These are phyloP conservation scores for Tolypocladium capitatum DNA, from an alignment of 2,329 filamentous ascomycete species.

Conservation along the genomic window DNA sequence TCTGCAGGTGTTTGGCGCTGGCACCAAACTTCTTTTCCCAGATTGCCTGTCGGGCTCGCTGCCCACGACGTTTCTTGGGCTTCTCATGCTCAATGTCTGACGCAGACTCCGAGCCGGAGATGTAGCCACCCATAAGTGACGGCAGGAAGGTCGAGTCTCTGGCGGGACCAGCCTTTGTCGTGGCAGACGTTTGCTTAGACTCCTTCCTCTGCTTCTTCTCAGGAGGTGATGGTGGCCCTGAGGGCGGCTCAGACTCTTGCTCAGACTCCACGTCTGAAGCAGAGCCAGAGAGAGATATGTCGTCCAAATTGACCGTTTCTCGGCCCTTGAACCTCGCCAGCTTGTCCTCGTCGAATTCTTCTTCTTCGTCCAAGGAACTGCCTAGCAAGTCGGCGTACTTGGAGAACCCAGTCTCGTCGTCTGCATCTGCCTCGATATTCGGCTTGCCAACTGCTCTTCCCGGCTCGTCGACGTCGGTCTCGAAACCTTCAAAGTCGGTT, in stretches of 20 bases:
- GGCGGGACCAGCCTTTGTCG: slow-evolving; percentile 9
- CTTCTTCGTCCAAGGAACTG: slow-evolving; percentile 29
- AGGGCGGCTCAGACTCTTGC: slow-evolving; percentile 10
- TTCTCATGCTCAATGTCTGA: slow-evolving; percentile 52
- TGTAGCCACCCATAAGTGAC: slow-evolving; percentile 65
- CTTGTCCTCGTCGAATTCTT: slow-evolving; percentile 21
- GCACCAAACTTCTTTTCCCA: slow-evolving; percentile 70
- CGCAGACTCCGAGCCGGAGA: slow-evolving; percentile 59
- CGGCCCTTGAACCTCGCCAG: slow-evolving; percentile 17
- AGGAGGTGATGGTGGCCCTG: slow-evolving; percentile 12
- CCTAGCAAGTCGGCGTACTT: slow-evolving; percentile 34
- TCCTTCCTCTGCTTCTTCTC: slow-evolving; percentile 9
- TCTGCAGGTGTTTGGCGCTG: slow-evolving; percentile 52
- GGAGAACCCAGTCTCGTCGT: slow-evolving; percentile 20
- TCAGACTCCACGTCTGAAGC: slow-evolving; percentile 16
- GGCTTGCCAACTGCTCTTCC: slow-evolving; percentile 7
- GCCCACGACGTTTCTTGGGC: slow-evolving; percentile 61
- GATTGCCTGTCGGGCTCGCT: slow-evolving; percentile 64
- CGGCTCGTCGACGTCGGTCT: slow-evolving; percentile 15
- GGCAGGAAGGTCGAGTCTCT: slow-evolving; percentile 53
- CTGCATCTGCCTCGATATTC: slow-evolving; percentile 12
- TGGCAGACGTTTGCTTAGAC: slow-evolving; percentile 3
- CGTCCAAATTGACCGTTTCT: slow-evolving; percentile 24
- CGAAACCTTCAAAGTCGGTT: slow-evolving; percentile 24
- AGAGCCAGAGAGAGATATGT: slow-evolving; percentile 25